A percentile compares a stretch with the other conserved stretches of the same genome.
phyloP scores from a whole-genome alignment of 164 flowering plant genomes.

The Vitis riparia region DNA sequence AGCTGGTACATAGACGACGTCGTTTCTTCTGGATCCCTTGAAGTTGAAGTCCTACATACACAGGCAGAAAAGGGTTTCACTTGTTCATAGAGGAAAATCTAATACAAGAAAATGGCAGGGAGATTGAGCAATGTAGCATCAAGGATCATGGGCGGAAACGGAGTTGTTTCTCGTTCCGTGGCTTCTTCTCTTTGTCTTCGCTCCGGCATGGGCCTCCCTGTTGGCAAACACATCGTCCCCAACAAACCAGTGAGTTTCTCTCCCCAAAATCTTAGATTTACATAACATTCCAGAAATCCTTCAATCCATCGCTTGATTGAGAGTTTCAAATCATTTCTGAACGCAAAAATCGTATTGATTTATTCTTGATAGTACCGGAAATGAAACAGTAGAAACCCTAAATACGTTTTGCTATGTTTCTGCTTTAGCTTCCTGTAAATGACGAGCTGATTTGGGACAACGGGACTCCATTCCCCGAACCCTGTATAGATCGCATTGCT shows the following conservation, averaged over 20 bases:
- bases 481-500: constrained; percentile 92
- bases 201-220: constrained; percentile 98
- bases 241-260: constrained; percentile 66
- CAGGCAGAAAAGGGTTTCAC: background rate
- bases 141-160: constrained; percentile 78
- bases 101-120: constrained; percentile 63
- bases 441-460: constrained; percentile 97
- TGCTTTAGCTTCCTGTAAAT: constrained; percentile 68
- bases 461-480: constrained; percentile 87
- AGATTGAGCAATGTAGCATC: constrained; percentile 76
- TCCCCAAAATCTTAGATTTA: background rate
- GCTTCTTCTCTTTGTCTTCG: constrained; percentile 87
- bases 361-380: background rate
- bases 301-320: no score
- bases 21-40: no score
- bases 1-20: no score
- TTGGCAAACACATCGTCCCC: constrained; percentile 93
- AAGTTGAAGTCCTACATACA: background rate
- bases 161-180: constrained; percentile 66
- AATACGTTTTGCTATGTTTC: background rate
- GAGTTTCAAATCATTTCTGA: no score
- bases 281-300: background rate
- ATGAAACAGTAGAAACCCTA: constrained; percentile 3
- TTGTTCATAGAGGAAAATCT: background rate
- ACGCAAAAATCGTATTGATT: background rate